phyloP scores from a whole-genome alignment of 441 rosid genomes.

The Jatropha multifida region DNA sequence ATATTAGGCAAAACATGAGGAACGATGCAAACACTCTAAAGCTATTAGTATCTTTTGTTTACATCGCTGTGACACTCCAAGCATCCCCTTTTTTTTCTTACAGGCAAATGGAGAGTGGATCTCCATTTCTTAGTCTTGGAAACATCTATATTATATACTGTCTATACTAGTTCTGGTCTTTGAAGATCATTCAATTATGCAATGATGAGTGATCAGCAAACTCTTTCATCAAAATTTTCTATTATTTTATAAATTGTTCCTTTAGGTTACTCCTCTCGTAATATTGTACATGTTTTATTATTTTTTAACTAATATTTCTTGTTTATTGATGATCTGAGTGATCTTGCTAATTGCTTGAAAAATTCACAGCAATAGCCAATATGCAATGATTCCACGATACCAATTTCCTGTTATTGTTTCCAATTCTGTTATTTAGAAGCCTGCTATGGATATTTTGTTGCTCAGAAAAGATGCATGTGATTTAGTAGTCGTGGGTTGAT shows the following conservation, averaged over 20 bases:
- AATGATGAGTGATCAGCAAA: background rate
- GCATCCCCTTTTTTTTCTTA: no score
- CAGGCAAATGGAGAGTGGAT: no score
- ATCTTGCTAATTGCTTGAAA: background rate
- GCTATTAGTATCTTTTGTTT: no score
- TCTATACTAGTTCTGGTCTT: no score
- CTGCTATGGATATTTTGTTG: background rate
- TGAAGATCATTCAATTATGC: no score
- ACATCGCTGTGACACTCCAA: no score
- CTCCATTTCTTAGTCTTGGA: no score
- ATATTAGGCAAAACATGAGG: no score
- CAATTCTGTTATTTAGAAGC: background rate
- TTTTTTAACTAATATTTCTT: background rate
- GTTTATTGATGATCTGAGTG: background rate
- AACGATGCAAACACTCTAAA: no score
- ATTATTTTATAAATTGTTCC: background rate
- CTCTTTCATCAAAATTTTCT: background rate
- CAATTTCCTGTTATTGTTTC: background rate
- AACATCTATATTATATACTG: no score
- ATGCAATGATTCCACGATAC: no score
- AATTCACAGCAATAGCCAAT: background rate
- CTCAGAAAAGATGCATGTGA: slow-evolving; percentile 1
- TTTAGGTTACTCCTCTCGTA: background rate
- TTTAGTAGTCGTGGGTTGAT: background rate
- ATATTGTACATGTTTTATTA: background rate